Conservation (phyloP, 768 basidiomycete species). For the Mycena alexandri region DNA sequence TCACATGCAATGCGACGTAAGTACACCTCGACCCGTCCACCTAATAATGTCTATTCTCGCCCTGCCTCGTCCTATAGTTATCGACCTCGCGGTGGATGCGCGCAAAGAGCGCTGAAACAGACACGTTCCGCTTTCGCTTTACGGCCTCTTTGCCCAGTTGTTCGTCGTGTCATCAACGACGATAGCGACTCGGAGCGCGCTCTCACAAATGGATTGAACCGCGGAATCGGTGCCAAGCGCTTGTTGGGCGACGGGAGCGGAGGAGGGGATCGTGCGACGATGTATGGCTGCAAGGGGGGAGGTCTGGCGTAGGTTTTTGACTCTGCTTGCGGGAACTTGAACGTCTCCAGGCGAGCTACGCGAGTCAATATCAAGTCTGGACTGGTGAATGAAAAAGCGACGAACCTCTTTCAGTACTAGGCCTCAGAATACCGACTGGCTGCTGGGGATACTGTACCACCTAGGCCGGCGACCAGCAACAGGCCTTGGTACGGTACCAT, state of each 20-base stretch:
- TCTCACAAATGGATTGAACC: conserved; percentile 44
- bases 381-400: not conserved
- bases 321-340: conserved; percentile 21
- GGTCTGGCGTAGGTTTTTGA: not conserved
- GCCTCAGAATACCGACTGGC: not conserved
- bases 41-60: not conserved
- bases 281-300: not conserved
- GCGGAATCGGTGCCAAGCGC: conserved; percentile 42
- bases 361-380: conserved; percentile 1
- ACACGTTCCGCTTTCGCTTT: conserved; percentile 29
- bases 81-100: conserved; percentile 30
- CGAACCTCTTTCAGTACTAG: conserved; percentile 10
- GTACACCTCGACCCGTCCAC: no score
- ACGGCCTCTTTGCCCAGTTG: not conserved
- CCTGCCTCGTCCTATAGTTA: conserved; percentile 7
- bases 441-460: not conserved
- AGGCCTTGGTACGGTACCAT: no score
- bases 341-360: conserved; percentile 14
- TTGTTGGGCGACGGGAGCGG: conserved; percentile 21
- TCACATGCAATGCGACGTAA: no score
- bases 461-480: no score
- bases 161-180: conserved; percentile 36
- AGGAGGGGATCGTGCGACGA: not conserved
- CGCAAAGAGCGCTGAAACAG: conserved; percentile 26
- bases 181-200: conserved; percentile 46